Evolutionary conservation across 345 rosid genomes (phyloP).

Genomic region (Eucalyptus erythrocorys): DNA sequence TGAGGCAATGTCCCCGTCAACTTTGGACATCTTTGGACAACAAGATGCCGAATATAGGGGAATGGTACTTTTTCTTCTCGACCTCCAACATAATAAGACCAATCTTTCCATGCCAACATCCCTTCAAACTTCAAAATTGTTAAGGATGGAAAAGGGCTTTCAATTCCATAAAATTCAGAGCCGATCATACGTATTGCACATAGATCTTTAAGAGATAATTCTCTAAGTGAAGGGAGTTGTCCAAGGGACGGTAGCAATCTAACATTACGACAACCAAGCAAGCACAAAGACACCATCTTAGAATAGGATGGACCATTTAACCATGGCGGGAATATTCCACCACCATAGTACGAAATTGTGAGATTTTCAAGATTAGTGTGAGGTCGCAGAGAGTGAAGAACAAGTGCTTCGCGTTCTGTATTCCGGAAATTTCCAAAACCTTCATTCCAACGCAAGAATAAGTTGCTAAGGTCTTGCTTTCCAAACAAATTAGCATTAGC

Average conservation of each 20-base stretch:
- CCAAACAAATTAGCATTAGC: background rate
- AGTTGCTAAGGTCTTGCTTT: background rate
- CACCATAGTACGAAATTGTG: background rate
- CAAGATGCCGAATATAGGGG: background rate
- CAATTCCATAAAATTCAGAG: background rate
- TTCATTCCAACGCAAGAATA: background rate
- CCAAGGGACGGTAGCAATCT: background rate
- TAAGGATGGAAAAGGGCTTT: background rate
- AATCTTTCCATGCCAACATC: background rate
- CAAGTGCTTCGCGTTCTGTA: rapidly evolving
- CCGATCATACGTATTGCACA: background rate
- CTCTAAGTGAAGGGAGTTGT: background rate
- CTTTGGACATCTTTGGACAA: background rate
- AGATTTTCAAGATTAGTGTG: background rate
- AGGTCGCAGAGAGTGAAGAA: background rate
- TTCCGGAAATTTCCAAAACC: background rate
- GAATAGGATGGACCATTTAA: background rate
- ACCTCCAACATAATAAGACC: background rate
- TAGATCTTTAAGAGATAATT: background rate
- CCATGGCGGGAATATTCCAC: background rate
- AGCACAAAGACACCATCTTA: background rate
- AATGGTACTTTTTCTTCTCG: background rate
- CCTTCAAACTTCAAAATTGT: background rate
- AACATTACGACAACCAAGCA: background rate
- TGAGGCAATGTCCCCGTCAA: background rate